A percentile compares a stretch with the other conserved stretches of the same genome.
These are phyloP conservation scores for Hyphopichia fennica DNA, from an alignment of 1,139 yeast genomes.

Conservation along the genomic window DNA sequence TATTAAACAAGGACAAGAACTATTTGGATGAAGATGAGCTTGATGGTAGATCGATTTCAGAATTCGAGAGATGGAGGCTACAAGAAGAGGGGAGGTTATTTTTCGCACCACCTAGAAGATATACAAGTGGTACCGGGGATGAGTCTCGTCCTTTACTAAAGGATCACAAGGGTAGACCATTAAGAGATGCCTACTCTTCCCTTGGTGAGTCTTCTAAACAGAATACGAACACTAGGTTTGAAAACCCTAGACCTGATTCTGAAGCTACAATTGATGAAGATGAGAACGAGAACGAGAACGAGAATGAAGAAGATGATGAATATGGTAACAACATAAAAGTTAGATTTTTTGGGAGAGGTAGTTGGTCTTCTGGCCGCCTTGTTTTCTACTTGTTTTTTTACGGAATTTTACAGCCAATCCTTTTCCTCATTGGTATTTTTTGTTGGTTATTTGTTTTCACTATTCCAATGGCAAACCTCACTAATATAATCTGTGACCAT, in stretches of 20 bases:
- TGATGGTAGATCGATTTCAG: slow-evolving; percentile 82
- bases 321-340: slow-evolving; percentile 40
- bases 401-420: slow-evolving; percentile 65
- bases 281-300: slow-evolving; percentile 15
- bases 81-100: slow-evolving; percentile 72
- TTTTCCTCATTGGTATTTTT: slow-evolving; percentile 52
- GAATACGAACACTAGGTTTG: slow-evolving; percentile 4
- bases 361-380: slow-evolving; percentile 85
- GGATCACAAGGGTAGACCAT: slow-evolving; percentile 46
- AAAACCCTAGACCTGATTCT: slow-evolving; percentile 4
- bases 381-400: slow-evolving; percentile 77
- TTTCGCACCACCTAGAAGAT: slow-evolving; percentile 63
- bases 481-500: slow-evolving; percentile 62
- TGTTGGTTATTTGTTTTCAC: slow-evolving; percentile 88
- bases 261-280: slow-evolving; percentile 2
- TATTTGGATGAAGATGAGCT: slow-evolving; percentile 85
- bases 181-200: slow-evolving; percentile 40
- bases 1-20: slow-evolving; percentile 73
- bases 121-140: slow-evolving; percentile 27
- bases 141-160: slow-evolving; percentile 42
- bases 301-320: slow-evolving; percentile 28
- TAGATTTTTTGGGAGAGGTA: slow-evolving; percentile 87
- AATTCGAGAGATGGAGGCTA: slow-evolving; percentile 86
- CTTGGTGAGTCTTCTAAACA: slow-evolving; percentile 17
- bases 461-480: slow-evolving; percentile 87